A percentile compares a stretch with the other conserved stretches of the same genome.
phyloP scores from a whole-genome alignment of 331 rosid genomes.

The Arachis monticola region DNA sequence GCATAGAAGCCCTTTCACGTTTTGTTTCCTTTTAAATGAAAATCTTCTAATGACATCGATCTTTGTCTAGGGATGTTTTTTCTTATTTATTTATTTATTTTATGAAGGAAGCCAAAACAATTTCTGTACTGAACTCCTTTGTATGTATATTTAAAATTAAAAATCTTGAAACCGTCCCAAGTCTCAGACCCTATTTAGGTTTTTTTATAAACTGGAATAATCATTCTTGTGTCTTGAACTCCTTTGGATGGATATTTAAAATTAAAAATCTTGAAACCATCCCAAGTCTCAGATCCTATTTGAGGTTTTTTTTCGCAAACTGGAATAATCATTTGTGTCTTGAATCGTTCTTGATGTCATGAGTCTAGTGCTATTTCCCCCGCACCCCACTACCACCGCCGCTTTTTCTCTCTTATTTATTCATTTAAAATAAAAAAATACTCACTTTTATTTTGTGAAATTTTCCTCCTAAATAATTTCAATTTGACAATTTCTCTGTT shows the following conservation, averaged over 20 bases:
- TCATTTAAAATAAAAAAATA: too few relatives aligned
- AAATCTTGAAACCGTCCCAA: conserved; percentile 4
- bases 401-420: too few relatives aligned
- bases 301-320: conserved; percentile 31
- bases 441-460: conserved; percentile 1
- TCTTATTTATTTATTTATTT: not conserved
- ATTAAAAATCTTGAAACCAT: conserved; percentile 8
- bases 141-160: conserved; percentile 20
- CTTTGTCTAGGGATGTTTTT: conserved; percentile 13
- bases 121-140: conserved; percentile 11
- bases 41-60: conserved; percentile 10
- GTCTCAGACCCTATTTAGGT: conserved; percentile 34
- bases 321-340: conserved; percentile 32
- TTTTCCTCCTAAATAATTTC: not conserved
- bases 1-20: not conserved
- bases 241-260: conserved; percentile 26
- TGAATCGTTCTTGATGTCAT: conserved; percentile 27
- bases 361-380: conserved; percentile 16
- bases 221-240: conserved; percentile 18
- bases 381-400: too few relatives aligned
- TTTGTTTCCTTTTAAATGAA: conserved; percentile 25
- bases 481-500: conserved; percentile 24
- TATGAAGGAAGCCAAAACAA: conserved; percentile 9
- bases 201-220: conserved; percentile 32
- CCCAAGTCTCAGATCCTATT: conserved; percentile 28